Conservation (phyloP, 2,329 filamentous ascomycete genomes). For the Fusarium neocosmosporiellum region DNA sequence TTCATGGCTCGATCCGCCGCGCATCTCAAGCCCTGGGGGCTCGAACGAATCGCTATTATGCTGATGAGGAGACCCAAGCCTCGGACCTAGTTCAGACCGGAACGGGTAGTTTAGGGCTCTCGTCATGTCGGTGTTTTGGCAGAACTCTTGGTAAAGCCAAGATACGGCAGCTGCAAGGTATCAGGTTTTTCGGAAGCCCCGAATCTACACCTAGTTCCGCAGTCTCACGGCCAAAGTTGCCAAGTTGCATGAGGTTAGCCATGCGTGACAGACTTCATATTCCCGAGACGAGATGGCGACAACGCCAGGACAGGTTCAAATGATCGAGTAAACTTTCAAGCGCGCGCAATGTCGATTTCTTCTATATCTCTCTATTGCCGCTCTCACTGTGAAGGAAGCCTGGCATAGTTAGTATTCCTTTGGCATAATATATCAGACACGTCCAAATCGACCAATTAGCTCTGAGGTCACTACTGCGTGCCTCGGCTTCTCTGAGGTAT, state of each 20-base stretch:
- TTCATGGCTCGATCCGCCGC: not conserved
- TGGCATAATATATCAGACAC: not conserved
- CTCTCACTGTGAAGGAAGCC: not conserved
- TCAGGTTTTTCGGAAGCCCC: no score
- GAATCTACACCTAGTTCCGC: no score
- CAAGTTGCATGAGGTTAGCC: no score
- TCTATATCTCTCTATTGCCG: fast-evolving
- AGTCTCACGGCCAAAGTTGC: no score
- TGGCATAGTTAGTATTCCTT: not conserved
- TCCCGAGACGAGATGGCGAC: not conserved
- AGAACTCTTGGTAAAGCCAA: not conserved
- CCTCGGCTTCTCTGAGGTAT: not conserved
- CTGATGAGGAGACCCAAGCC: not conserved
- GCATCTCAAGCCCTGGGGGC: not conserved
- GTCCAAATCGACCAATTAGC: not conserved
- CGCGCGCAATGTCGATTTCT: not conserved
- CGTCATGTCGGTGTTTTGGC: not conserved
- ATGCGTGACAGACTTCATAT: not conserved
- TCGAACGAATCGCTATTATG: not conserved
- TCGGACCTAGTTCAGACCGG: not conserved
- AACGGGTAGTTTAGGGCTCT: not conserved
- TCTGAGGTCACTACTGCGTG: not conserved
- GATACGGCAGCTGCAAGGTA: no score
- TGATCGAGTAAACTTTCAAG: not conserved
- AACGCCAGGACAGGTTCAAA: not conserved